Evolutionary conservation across 202 grass and related monocot species (phyloP).

Genomic region (Cymbopogon flexuosus): DNA sequence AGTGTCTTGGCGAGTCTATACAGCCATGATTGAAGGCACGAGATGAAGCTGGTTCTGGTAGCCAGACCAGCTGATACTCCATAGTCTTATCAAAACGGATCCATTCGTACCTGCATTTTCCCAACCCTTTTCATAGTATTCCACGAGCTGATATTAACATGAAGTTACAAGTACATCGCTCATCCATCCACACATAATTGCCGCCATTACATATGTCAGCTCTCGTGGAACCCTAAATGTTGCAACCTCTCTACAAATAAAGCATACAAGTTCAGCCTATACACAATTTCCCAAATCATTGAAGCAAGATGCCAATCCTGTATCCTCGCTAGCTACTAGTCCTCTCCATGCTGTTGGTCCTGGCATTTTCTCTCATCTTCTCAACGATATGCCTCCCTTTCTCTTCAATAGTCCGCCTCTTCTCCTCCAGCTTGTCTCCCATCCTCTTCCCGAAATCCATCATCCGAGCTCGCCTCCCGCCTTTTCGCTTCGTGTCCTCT

Average conservation of each 20-base stretch:
- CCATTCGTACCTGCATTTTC: background rate
- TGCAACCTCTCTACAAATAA: background rate
- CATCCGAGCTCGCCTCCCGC: constrained; percentile 55
- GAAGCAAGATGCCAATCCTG: constrained; percentile 7
- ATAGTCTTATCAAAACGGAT: background rate
- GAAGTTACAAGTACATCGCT: background rate
- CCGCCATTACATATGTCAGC: background rate
- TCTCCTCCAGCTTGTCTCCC: constrained; percentile 94
- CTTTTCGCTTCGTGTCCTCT: constrained; percentile 48
- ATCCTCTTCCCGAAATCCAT: constrained; percentile 79
- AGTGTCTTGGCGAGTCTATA: background rate
- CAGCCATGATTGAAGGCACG: background rate
- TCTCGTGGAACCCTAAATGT: background rate
- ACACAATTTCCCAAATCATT: constrained; percentile 17
- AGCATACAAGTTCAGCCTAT: constrained; percentile 27
- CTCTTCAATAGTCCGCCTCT: constrained; percentile 77
- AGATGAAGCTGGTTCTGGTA: background rate
- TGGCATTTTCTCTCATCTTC: constrained; percentile 83
- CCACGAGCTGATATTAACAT: background rate
- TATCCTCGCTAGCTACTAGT: background rate
- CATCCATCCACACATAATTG: background rate
- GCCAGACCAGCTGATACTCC: background rate
- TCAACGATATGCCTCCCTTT: constrained; percentile 73
- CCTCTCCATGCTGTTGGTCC: constrained; percentile 54
- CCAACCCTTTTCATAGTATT: background rate